Base-by-base conservation (phyloP, 192 early-diverging fungal species). In the Entrophospora sp. region DNA sequence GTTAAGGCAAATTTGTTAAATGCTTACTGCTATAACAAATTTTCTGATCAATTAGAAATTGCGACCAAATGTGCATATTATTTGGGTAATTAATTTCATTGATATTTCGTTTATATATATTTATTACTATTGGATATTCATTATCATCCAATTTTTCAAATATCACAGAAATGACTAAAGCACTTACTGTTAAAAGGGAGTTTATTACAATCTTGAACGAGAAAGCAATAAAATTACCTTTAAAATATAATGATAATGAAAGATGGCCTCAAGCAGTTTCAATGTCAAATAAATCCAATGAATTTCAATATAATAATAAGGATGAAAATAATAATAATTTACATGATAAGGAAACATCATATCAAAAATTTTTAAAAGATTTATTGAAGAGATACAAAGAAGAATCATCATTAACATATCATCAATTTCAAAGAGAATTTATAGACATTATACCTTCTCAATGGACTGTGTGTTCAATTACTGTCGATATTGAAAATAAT, bases 391-490 rank as follows among this genome's bases (percentile, higher is more conserved):
- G 61, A 1, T 83, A 84, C 68, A 62, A 70, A 24, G 46, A 68
- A 25, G 83, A 82, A 56, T 28, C 59, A 18, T 31, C 18, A n/a
- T 44, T 45, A 13, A 51, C 72, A 12, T 73, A 71, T 30, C 73
- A 74, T 18, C 34, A 59, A 4, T 87, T 87, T 51, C 77, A 79
- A 52, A 35, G 52, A 2, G 60, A 77, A 2, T 81, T 91, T 42
- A 37, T 81, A 1, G 69, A 82, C 22, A 78, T 77, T 5, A 63
- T 90, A 10, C 92, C 95, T 9, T 25, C 61, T 0, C 35, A 74
- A 14, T 95, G 92, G 92, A 82, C 83, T 0, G 90, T 90, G 0
- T 89, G 88, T 37, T 90, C 86, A 0, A 63, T 97, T 28, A 86
- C 90, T 0, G 72, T 94, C 31, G 94, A 97, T 60, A 51, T 73